Evolutionary conservation across 371 early-diverging fungal genomes (phyloP), one percentile per base, ranked within the genome.

Genomic region (Rhizopus delemar): DNA sequence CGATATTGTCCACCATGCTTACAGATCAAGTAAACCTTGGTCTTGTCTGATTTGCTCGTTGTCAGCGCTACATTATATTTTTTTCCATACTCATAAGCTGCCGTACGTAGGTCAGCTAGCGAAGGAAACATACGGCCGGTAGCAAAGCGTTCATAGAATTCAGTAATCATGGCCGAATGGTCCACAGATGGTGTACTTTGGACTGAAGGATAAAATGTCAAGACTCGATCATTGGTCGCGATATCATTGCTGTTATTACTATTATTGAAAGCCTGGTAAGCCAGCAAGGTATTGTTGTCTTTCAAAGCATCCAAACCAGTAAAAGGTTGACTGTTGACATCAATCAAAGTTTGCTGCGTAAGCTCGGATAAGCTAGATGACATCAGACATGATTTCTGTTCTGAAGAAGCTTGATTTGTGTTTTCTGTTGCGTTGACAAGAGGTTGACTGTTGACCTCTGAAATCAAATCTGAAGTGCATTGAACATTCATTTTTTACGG

Each of bases 1-100:
- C 67, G 54, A 43, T 67, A 62, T 12, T 62, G 51, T 3, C 67
- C 67, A n/a, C 62, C 67, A 31, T 67, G 67, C 16, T 67, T 67
- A 46, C 67, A 67, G 31, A 62, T 58, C 34, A 67, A n/a, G 29
- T 67, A 62, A 2, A 67, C 46, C n/a, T 62, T 67, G 13, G 62
- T 56, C 32, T 67, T 62, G 31, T 67, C 62, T 34, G 62, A 62
- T 11, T 67, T 67, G 28, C 62, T 67, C 12, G 59, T 62, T 0
- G 62, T 67, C 8, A 67, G 15, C 5, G 62, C 67, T 2, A 62
- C 56, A 32, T 67, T 67, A 38, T 67, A 41, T 36, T 59, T 67
- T 48, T 52, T 54, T 0, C 62, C 62, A 41, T 67, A 67, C 5
- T 67, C 67, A 49, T 46, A 56, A 6, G 57, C 56, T 2, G 36